Evolutionary conservation across 2,329 filamentous ascomycete species (phyloP).

Genomic region (Pseudohalonectria lignicola): DNA sequence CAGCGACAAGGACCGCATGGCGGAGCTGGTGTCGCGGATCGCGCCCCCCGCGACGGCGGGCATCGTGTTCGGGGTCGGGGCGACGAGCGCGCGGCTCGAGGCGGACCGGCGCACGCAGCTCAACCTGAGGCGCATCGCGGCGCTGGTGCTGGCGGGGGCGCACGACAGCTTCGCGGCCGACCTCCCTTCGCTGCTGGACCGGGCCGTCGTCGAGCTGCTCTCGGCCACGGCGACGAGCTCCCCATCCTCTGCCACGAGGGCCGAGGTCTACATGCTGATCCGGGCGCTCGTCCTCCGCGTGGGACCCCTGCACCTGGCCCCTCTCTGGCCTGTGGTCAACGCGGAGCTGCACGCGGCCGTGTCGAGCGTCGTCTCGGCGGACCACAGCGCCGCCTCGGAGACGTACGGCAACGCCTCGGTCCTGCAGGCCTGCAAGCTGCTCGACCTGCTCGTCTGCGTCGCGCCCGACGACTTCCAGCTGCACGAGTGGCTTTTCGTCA

Average conservation of each 20-base stretch:
- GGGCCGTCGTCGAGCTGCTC: conserved; percentile 78
- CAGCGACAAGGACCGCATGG: conserved; percentile 78
- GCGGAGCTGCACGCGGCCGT: conserved; percentile 73
- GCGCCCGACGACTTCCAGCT: conserved; percentile 94
- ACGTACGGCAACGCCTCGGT: conserved; percentile 68
- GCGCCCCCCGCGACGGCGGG: conserved; percentile 82
- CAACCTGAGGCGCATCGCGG: conserved; percentile 71
- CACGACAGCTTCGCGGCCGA: conserved; percentile 74
- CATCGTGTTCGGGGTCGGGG: conserved; percentile 97
- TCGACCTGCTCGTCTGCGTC: conserved; percentile 77
- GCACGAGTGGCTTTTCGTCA: conserved; percentile 96
- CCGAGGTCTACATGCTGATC: conserved; percentile 82
- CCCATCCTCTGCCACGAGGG: conserved; percentile 78
- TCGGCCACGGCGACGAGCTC: conserved; percentile 78
- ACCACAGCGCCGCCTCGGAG: conserved; percentile 52
- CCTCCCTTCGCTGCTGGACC: conserved; percentile 63
- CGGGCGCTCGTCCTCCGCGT: conserved; percentile 72
- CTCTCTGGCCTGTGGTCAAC: conserved; percentile 85
- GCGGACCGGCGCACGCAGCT: conserved; percentile 89
- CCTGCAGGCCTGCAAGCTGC: conserved; percentile 85
- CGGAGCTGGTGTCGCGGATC: conserved; percentile 69
- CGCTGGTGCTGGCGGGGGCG: conserved; percentile 66
- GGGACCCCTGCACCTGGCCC: conserved; percentile 67
- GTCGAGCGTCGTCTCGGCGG: conserved; percentile 59
- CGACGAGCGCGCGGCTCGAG: conserved; percentile 85